Evolutionary conservation across 768 basidiomycete species (phyloP).

Genomic region (Mycena crocata): DNA sequence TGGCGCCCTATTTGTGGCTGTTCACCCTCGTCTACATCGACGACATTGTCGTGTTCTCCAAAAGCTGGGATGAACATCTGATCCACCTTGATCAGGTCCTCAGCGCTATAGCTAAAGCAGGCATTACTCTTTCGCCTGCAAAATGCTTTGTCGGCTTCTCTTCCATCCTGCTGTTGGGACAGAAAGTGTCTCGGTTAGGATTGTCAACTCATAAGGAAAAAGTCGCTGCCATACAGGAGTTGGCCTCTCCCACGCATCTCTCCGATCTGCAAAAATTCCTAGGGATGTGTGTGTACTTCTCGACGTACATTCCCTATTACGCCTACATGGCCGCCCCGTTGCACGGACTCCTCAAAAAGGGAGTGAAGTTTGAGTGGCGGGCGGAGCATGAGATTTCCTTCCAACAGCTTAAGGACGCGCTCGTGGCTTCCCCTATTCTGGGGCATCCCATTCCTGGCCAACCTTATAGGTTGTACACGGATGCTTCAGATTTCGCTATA

Average conservation of each 20-base stretch:
- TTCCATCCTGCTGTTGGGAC: slow-evolving; percentile 39
- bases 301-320: no score
- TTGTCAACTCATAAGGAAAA: slow-evolving; percentile 35
- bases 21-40: slow-evolving; percentile 36
- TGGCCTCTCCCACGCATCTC: background rate
- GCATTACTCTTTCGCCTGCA: slow-evolving; percentile 37
- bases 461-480: no score
- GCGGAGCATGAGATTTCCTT: no score
- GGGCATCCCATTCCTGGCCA: no score
- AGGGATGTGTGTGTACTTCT: no score
- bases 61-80: slow-evolving; percentile 34
- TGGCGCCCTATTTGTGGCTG: background rate
- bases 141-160: slow-evolving; percentile 41
- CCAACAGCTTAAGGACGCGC: no score
- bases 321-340: no score
- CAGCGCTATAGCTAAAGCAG: slow-evolving; percentile 25
- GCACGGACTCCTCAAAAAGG: no score
- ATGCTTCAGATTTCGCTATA: no score
- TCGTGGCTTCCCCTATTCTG: no score
- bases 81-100: slow-evolving; percentile 32
- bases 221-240: slow-evolving; percentile 31
- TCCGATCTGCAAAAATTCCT: no score
- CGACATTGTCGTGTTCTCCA: slow-evolving; percentile 34
- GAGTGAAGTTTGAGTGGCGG: no score
- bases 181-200: slow-evolving; percentile 32